Base-by-base conservation (phyloP, 2,329 filamentous ascomycete species). In the Penicillium brevicompactum region DNA sequence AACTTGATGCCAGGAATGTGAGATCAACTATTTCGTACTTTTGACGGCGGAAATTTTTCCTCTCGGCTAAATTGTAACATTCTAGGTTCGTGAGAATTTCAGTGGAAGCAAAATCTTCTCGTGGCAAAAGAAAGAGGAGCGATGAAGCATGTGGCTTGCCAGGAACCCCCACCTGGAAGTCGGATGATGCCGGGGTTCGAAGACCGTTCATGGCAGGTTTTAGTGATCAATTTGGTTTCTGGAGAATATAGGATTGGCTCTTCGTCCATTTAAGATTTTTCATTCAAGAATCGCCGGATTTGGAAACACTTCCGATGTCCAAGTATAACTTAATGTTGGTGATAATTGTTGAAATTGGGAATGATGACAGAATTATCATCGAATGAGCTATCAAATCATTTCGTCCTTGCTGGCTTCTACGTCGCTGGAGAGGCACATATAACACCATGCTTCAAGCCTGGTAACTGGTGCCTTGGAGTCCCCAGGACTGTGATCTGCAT, bases 121-220 rank as follows among this genome's bases (percentile, higher is more conserved):
- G 48, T 45, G 48, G 48, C 48, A 22, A 51, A 45, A 51, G 4
- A 2, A 24, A 5, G 34, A 27, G 4, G 7, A 38, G 30, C 21
- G 14, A 40, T 46, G 42, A 46, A 46, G 31, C 42, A 38, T 38
- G 49, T 46, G 42, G 41, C 49, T 51, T 51, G 41, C 27, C 13
- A 10, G 14, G 18, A 31, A 37, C 24, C 32, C 49, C 31, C 4
- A 18, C 6, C 3, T 8, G 27, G 47, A 32, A 21, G 38, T 30
- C 38, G 22, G 38, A 30, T 42, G n/a, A n/a, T 38, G 14, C 38
- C 22, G 40, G 30, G 11, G 41, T 30, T 37, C 27, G 21, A 30
- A 30, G 13, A 14, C 21, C 18, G 37, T 50, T 48, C 24, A 8
- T 27, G 24, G 21, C 22, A 34, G 11, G 5, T 49, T 34, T 49